These are phyloP conservation scores for Dalbergia oliveri DNA, from an alignment of 306 rosid genomes.

Conservation along the genomic window DNA sequence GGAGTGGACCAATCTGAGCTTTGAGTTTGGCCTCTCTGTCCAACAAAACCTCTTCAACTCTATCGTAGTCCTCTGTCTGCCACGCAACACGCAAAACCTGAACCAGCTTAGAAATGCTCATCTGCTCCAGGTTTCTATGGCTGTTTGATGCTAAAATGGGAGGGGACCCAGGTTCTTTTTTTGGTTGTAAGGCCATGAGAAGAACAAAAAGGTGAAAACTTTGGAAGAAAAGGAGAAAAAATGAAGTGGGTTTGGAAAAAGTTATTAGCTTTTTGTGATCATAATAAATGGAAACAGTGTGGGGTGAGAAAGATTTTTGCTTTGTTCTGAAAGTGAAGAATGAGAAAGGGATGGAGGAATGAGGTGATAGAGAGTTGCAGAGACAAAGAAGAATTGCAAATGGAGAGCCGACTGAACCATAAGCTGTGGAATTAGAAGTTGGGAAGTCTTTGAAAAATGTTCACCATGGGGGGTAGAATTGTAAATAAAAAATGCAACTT, in stretches of 20 bases:
- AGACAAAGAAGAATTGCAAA: too few species aligned
- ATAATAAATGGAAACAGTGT: neutral
- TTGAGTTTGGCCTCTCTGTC: neutral
- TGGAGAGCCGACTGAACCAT: too few species aligned
- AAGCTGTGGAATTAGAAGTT: too few species aligned
- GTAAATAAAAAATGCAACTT: neutral
- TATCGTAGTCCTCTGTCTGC: neutral
- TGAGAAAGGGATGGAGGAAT: neutral
- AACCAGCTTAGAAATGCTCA: slow-evolving; percentile 36
- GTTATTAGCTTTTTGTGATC: neutral
- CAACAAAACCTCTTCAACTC: slow-evolving; percentile 33
- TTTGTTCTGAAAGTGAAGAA: neutral
- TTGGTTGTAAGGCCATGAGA: slow-evolving; percentile 1
- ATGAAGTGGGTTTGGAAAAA: neutral
- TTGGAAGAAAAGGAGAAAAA: neutral
- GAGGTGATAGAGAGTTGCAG: too few species aligned
- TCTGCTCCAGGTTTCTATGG: neutral
- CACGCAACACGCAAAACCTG: neutral
- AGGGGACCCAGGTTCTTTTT: slow-evolving; percentile 16
- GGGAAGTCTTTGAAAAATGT: neutral
- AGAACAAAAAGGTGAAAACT: neutral
- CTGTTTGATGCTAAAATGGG: neutral
- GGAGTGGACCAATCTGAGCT: neutral
- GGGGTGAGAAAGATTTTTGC: neutral
- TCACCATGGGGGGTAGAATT: neutral